These are phyloP conservation scores for Orbilia ellipsospora DNA, from an alignment of 2,329 filamentous ascomycete genomes.

Conservation along the genomic window DNA sequence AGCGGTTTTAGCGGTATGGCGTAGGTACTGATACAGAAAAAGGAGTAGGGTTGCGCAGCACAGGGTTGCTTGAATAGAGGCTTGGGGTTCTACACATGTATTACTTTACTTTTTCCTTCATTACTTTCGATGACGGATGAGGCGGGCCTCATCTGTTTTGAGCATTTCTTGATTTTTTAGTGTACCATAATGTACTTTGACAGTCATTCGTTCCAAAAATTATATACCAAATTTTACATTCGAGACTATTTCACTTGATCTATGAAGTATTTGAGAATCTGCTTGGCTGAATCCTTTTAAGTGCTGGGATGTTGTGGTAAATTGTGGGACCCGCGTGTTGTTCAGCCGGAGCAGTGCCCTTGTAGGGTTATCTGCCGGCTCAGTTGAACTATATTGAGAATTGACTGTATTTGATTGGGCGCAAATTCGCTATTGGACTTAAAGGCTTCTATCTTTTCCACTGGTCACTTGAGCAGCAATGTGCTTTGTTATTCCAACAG, in stretches of 20 bases:
- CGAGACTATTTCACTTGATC: constrained; percentile 24
- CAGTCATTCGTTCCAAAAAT: constrained; percentile 28
- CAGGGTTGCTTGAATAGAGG: constrained; percentile 41
- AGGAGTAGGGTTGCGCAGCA: constrained; percentile 35
- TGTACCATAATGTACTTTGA: constrained; percentile 45
- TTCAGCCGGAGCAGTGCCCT: constrained; percentile 39
- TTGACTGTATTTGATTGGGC: constrained; percentile 44
- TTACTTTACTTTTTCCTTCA: constrained; percentile 33
- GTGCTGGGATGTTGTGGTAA: constrained; percentile 46
- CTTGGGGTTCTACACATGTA: constrained; percentile 32
- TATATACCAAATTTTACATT: constrained; percentile 29
- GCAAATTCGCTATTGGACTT: constrained; percentile 11
- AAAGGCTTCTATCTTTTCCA: neutral
- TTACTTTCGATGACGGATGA: constrained; percentile 6
- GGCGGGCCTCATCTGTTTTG: constrained; percentile 18
- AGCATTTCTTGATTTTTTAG: constrained; percentile 26
- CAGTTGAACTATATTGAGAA: constrained; percentile 1
- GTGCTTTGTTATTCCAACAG: too few species aligned
- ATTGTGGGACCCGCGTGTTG: constrained; percentile 46
- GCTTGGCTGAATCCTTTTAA: constrained; percentile 48
- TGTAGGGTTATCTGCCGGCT: constrained; percentile 41
- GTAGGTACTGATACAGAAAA: constrained; percentile 38
- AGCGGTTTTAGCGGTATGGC: constrained; percentile 51
- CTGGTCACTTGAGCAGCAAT: too few species aligned
- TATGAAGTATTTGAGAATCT: constrained; percentile 44